Conservation (phyloP, 2,329 filamentous ascomycete species). For the Botrytis paeoniae region DNA sequence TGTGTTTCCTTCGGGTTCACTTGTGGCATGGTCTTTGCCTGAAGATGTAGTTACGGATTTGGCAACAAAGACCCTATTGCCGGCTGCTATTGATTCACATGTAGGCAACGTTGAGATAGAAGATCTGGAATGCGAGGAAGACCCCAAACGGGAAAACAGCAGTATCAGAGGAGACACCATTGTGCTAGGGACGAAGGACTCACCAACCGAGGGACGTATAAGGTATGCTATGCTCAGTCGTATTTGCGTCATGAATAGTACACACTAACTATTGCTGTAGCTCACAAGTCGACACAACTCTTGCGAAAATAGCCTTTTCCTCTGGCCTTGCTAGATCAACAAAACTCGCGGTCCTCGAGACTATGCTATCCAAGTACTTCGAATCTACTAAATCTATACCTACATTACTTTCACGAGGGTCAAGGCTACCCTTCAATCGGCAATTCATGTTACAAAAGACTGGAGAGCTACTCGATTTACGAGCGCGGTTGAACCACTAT, state of each 20-base stretch:
- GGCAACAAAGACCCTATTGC: slow-evolving; percentile 68
- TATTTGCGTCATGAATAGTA: background rate
- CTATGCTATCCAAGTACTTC: slow-evolving; percentile 77
- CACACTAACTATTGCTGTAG: slow-evolving; percentile 22
- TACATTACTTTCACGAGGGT: slow-evolving; percentile 68
- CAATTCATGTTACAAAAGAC: slow-evolving; percentile 89
- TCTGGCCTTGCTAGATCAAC: slow-evolving; percentile 89
- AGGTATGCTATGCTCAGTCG: slow-evolving; percentile 23
- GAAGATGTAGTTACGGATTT: slow-evolving; percentile 68
- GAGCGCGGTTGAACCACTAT: slow-evolving; percentile 93
- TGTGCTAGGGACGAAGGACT: slow-evolving; percentile 73
- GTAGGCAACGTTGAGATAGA: slow-evolving; percentile 74
- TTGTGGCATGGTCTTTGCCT: slow-evolving; percentile 88
- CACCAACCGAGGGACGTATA: slow-evolving; percentile 41
- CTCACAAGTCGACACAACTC: slow-evolving; percentile 54
- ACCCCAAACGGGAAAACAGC: slow-evolving; percentile 69
- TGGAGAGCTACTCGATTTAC: slow-evolving; percentile 82
- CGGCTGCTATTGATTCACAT: slow-evolving; percentile 74
- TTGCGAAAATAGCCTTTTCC: slow-evolving; percentile 95
- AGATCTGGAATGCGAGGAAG: slow-evolving; percentile 82
- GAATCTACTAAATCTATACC: slow-evolving; percentile 82
- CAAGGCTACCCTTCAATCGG: slow-evolving; percentile 60
- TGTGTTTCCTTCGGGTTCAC: slow-evolving; percentile 89
- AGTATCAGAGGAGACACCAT: slow-evolving; percentile 85
- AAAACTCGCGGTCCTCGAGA: slow-evolving; percentile 89